These are phyloP conservation scores for Hortiboletus campestris DNA, from an alignment of 768 basidiomycete species.

Conservation along the genomic window DNA sequence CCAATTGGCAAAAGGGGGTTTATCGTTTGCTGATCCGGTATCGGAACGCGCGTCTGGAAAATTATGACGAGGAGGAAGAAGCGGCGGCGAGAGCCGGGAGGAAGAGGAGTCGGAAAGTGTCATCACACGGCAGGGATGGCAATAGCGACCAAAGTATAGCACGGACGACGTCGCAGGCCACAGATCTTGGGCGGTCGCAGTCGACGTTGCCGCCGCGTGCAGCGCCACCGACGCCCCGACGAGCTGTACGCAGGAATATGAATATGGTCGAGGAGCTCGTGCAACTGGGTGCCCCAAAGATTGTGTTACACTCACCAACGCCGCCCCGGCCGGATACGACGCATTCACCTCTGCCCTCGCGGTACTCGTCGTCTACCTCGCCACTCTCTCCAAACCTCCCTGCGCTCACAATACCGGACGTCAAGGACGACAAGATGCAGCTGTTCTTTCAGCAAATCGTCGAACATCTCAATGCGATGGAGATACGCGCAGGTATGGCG, in stretches of 20 bases:
- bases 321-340: constrained; percentile 21
- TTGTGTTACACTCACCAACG: constrained; percentile 27
- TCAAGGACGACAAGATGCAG: constrained; percentile 75
- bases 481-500: constrained; percentile 44
- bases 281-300: constrained; percentile 20
- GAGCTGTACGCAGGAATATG: constrained; percentile 40
- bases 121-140: constrained; percentile 26
- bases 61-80: constrained; percentile 72
- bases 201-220: constrained; percentile 51
- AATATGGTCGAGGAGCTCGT: constrained; percentile 19
- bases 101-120: constrained; percentile 36
- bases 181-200: constrained; percentile 28
- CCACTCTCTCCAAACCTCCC: constrained; percentile 41
- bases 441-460: constrained; percentile 85
- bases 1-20: constrained; percentile 94
- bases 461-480: constrained; percentile 73
- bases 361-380: constrained; percentile 25
- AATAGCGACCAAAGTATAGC: constrained; percentile 18
- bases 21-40: constrained; percentile 90
- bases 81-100: constrained; percentile 32
- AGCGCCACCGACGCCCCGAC: constrained; percentile 60
- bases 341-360: constrained; percentile 24
- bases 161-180: constrained; percentile 25
- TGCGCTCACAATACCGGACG: constrained; percentile 59
- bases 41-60: constrained; percentile 68